Evolutionary conservation across 495 filamentous ascomycete genomes (phyloP), one percentile per base, ranked within the genome.

Genomic region (Penicillium tannophilum): DNA sequence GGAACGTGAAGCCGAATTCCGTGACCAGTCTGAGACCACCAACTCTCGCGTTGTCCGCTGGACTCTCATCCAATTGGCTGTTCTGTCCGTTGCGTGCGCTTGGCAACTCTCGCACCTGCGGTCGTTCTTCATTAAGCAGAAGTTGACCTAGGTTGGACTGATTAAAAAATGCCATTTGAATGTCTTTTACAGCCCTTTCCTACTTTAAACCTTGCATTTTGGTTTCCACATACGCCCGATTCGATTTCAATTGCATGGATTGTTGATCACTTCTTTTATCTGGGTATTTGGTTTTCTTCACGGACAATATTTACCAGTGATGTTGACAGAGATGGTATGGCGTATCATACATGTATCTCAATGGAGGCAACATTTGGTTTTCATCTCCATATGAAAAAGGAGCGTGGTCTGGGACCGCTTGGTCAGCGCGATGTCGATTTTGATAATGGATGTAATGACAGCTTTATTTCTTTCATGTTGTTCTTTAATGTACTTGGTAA

Each of bases 91-190:
- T 48, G 95, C 94, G 28, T 98, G 94, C 74, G 91, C 94, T 55
- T 98, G 94, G 94, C 94, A 98, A 75, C 82, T 98, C 33, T 95
- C 91, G 12, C 93, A 98, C 74, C 83, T 98, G 54, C 82, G 94
- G 55, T 89, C 90, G 23, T 98, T 98, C 82, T 98, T 98, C 79
- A 98, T 98, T 81, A 98, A 98, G 84, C 94, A 98, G 79, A 98
- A 98, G 81, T 83, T 98, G 68, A 98, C 94, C 50, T 78, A 31
- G 53, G 41, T 52, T 19, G 42, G 24, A 28, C 11, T 33, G 26
- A 26, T 17, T 44, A 12, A 42, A 43, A 42, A 44, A 24, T 30
- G 53, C 48, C 28, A 54, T 50, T 24, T 55, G 26, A 58, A 51
- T 58, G 47, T 59, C 43, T 58, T 42, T 55, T 60, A 48, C 55